Conservation (phyloP, 441 rosid genomes). For the Melastoma candidum region DNA sequence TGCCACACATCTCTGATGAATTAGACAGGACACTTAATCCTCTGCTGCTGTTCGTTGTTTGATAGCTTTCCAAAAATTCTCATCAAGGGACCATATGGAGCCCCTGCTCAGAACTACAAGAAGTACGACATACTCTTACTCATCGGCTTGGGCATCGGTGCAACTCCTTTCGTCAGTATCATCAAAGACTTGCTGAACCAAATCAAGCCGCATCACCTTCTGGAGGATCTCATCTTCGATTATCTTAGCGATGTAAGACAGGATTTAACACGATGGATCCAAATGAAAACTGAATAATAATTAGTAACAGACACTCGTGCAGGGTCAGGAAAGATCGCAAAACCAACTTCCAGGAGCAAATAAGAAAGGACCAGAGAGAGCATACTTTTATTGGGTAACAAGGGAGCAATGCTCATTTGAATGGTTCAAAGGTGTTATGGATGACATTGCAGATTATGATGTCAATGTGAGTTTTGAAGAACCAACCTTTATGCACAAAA, state of each 20-base stretch:
- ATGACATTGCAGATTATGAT: constrained; percentile 80
- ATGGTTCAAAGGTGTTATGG: constrained; percentile 99
- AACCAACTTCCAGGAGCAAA: constrained; percentile 16
- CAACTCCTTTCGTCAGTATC: constrained; percentile 94
- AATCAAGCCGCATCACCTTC: constrained; percentile 27
- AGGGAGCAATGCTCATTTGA: constrained; percentile 94
- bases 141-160: constrained; percentile 88
- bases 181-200: constrained; percentile 71
- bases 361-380: constrained; percentile 65
- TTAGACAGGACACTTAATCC: neutral
- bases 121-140: constrained; percentile 69
- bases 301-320: no score
- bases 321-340: constrained; percentile 11
- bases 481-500: no score
- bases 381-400: constrained; percentile 95
- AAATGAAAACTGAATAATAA: no score
- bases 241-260: no score
- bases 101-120: constrained; percentile 81
- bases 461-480: constrained; percentile 29
- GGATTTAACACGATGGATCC: no score
- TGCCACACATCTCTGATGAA: neutral
- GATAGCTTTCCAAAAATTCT: constrained; percentile 56
- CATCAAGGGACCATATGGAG: constrained; percentile 88
- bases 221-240: no score
- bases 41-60: neutral